These are phyloP conservation scores for Tuctoria greenei DNA, from an alignment of 176 grass and related monocot genomes.

Conservation along the genomic window DNA sequence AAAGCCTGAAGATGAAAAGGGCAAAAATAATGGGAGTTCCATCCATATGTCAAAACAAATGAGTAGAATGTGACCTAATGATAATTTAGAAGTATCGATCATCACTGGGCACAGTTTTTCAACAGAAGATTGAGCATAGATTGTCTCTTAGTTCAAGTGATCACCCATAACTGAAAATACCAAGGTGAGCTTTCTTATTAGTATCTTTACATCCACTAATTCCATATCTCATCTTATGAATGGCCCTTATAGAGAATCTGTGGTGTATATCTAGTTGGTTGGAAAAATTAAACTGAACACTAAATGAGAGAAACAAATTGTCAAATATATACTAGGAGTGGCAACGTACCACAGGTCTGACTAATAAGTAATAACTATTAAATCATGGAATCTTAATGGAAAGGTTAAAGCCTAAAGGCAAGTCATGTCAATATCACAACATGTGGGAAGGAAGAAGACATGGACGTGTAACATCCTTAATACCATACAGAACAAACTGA, in stretches of 20 bases:
- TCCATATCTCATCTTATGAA: background rate
- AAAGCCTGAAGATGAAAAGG: constrained; percentile 15
- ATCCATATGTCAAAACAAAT: background rate
- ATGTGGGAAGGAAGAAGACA: background rate
- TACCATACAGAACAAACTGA: constrained; percentile 5
- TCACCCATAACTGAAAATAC: background rate
- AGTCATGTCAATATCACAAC: background rate
- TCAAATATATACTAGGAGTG: background rate
- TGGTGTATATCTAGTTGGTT: background rate
- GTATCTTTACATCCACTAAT: too few species aligned
- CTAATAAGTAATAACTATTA: constrained; percentile 27
- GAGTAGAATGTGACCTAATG: too few species aligned
- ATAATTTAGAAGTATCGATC: background rate
- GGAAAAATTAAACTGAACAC: background rate
- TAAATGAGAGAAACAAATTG: background rate
- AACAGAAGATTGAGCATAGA: background rate
- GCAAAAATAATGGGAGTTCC: background rate
- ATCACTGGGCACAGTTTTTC: background rate
- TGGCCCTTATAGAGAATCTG: background rate
- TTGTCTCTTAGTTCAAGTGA: constrained; percentile 1
- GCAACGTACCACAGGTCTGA: background rate
- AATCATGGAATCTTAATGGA: background rate
- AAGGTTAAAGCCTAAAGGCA: background rate
- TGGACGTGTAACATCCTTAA: constrained; percentile 2
- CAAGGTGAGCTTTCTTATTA: too few species aligned